A percentile compares a stretch with the other conserved stretches of the same genome.
phyloP scores from a whole-genome alignment of 192 early-diverging fungal genomes.

The Rhizophagus sp. region DNA sequence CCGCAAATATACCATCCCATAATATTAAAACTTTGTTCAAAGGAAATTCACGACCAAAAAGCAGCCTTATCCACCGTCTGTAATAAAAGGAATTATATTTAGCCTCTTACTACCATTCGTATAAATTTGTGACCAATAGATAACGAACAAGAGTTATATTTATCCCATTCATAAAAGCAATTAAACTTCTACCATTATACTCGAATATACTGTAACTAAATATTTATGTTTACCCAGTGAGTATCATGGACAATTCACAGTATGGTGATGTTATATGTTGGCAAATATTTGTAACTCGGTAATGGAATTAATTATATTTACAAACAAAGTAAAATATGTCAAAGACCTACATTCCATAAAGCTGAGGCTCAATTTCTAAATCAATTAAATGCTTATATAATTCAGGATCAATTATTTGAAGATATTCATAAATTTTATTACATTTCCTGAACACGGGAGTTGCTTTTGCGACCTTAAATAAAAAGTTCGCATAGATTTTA shows the following conservation, averaged over 20 bases:
- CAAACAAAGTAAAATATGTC: no score
- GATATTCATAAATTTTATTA: conserved; percentile 66
- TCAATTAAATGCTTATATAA: conserved; percentile 69
- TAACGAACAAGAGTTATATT: no score
- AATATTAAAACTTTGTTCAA: conserved; percentile 69
- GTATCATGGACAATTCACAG: not conserved
- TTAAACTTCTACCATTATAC: not conserved
- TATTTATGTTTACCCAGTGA: not conserved
- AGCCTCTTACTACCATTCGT: not conserved
- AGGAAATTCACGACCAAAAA: conserved; percentile 89
- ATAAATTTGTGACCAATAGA: no score
- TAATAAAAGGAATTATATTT: not conserved
- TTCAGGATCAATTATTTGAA: conserved; percentile 69
- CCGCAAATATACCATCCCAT: conserved; percentile 92
- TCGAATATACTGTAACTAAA: not conserved
- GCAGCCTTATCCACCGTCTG: conserved; percentile 87
- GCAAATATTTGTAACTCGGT: not conserved
- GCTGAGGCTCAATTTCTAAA: conserved; percentile 88
- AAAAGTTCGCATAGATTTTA: not conserved
- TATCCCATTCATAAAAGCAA: not conserved
- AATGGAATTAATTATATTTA: not conserved
- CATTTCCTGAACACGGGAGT: conserved; percentile 79
- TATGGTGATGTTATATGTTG: not conserved
- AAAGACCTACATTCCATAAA: conserved; percentile 82
- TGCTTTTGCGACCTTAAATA: conserved; percentile 41